These are phyloP conservation scores for Populus hybrid DNA, from an alignment of 441 rosid species.

Conservation along the genomic window DNA sequence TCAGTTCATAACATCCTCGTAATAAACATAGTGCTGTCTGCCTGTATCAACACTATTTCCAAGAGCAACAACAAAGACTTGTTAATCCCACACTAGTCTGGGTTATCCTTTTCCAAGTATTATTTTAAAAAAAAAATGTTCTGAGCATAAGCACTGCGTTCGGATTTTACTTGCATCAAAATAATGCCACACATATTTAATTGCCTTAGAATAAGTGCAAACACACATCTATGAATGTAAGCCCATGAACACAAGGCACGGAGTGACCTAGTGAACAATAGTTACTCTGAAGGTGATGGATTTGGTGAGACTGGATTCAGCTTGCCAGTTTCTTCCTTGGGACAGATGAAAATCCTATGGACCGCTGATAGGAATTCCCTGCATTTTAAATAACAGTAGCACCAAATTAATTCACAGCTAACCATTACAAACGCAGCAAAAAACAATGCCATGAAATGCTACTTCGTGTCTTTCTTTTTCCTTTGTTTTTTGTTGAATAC, in stretches of 20 bases:
- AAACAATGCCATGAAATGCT: background rate
- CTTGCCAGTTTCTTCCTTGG: conserved; percentile 27
- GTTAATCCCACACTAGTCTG: no score
- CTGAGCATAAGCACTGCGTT: background rate
- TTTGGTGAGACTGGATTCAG: conserved; percentile 24
- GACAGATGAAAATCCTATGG: conserved; percentile 33
- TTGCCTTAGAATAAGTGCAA: background rate
- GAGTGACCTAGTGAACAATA: background rate
- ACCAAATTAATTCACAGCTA: background rate
- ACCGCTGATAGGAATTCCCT: conserved; percentile 35
- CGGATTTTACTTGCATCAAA: background rate
- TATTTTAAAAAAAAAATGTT: background rate
- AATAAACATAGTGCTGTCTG: no score
- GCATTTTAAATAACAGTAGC: conserved; percentile 7
- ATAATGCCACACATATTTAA: background rate
- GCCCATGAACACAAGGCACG: background rate
- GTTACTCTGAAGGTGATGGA: conserved; percentile 4
- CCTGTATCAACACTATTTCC: no score
- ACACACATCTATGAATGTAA: conserved; percentile 1
- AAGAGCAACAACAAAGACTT: no score
- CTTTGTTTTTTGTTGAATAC: background rate
- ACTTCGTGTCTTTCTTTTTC: background rate
- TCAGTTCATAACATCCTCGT: no score
- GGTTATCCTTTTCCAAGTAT: no score
- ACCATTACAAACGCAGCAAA: background rate